phyloP scores from a whole-genome alignment of 257 asterid species.

The Solanum clarkiae region DNA sequence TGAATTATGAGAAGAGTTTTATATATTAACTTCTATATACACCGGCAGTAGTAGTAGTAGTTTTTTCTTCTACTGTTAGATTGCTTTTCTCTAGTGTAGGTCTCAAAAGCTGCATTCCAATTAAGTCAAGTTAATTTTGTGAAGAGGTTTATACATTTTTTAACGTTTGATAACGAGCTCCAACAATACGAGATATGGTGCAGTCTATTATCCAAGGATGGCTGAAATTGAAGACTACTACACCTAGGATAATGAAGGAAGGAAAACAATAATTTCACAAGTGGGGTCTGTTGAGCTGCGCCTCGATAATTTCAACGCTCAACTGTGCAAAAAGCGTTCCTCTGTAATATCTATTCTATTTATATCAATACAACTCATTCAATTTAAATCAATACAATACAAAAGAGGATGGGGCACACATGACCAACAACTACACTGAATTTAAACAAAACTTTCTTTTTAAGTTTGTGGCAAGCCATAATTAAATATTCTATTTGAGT shows the following conservation, averaged over 20 bases:
- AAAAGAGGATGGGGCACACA: background rate
- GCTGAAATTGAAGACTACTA: too few species aligned
- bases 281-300: too few species aligned
- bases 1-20: conserved; percentile 39
- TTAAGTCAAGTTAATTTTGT: background rate
- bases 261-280: too few species aligned
- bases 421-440: background rate
- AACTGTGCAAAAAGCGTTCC: background rate
- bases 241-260: too few species aligned
- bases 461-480: background rate
- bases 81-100: background rate
- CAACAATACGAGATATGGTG: background rate
- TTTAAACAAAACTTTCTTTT: background rate
- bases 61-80: background rate
- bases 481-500: conserved; percentile 5
- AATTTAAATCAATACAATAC: too few species aligned
- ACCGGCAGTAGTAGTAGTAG: background rate
- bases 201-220: background rate
- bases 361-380: background rate
- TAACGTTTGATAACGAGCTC: background rate
- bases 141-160: background rate
- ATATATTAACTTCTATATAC: background rate
- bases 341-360: background rate
- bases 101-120: background rate
- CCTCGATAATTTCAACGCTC: background rate